Base-by-base conservation (phyloP, 768 basidiomycete genomes). In the Leccinum rimulosum region DNA sequence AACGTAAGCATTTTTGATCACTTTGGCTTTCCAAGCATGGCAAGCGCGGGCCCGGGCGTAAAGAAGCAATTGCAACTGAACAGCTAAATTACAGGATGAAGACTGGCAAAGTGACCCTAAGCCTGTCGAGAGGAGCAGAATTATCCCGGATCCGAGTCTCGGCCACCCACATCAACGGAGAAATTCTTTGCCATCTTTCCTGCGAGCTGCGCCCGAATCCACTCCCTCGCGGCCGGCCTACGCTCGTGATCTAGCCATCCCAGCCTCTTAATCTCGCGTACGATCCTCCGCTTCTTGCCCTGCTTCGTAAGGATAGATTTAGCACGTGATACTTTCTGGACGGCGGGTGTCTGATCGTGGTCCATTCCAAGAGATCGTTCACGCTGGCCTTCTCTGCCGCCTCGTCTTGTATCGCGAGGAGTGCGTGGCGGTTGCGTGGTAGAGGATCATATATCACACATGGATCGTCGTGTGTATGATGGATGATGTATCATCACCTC, bases 101-200 rank as follows among this genome's bases (percentile, higher is more conserved):
- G 4, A 33, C 12, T 25, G 25, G 25, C 25, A 25, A 25, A 12
- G 33, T 33, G 33, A 33, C 12, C 33, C 33, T 12, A 33, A 33
- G 33, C 33, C 33, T 33, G 33, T 11, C 33, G 33, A 33, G 33
- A 33, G 12, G 4, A 12, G 12, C 1, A 33, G 12, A 33, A 0
- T 33, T 5, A 33, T 33, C 5, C 33, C 12, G 33, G 33, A 33
- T 33, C 11, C 33, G 12, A 33, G 33, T 5, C 27, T 27, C 27
- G 31, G 33, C 12, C 22, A 82, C 86, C 36, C 66, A 93, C 93
- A 67, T 97, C 91, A 70, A 96, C 96, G 6, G 89, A 88, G 71
- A 97, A 98, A 64, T 93, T 92, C 62, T 86, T 85, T 45, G 93
- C 96, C 93, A 98, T 95, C 79, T 97, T 98, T n/a, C 88, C 92